A percentile compares a stretch with the other conserved stretches of the same genome.
Conservation (phyloP, 177 flowering plant genomes). For the Vitis hybrid region DNA sequence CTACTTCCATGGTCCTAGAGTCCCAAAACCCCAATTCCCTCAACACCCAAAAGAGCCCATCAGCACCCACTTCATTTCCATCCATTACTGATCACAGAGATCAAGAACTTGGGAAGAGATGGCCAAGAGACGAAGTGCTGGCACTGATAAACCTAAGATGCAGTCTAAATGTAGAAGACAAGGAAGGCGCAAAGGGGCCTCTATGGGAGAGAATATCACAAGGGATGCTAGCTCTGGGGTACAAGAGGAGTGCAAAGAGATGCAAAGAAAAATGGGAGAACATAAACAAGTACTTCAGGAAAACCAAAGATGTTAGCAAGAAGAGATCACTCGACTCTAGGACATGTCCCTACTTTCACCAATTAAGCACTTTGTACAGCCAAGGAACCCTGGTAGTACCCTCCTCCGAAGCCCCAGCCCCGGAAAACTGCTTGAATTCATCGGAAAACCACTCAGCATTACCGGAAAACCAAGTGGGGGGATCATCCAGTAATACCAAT, state of each 20-base stretch:
- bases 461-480: conserved; percentile 18
- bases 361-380: conserved; percentile 62
- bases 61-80: conserved; percentile 14
- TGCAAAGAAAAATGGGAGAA: conserved; percentile 99
- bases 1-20: conserved; percentile 14
- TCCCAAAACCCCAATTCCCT: conserved; percentile 23
- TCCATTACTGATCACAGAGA: not conserved
- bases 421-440: conserved; percentile 12
- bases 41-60: conserved; percentile 14
- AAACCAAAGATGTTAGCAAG: conserved; percentile 73
- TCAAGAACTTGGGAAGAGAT: conserved; percentile 61
- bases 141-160: conserved; percentile 73
- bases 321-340: conserved; percentile 78
- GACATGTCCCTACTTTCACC: conserved; percentile 90
- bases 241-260: conserved; percentile 85
- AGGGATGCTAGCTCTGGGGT: conserved; percentile 68
- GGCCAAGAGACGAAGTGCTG: conserved; percentile 87
- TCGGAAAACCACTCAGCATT: conserved; percentile 14
- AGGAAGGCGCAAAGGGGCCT: conserved; percentile 40
- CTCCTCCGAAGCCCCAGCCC: conserved; percentile 7
- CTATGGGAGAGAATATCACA: conserved; percentile 88
- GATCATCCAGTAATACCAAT: conserved; percentile 7
- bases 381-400: conserved; percentile 41
- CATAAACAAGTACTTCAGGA: conserved; percentile 93
- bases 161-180: conserved; percentile 27